Evolutionary conservation across 225 moss, liverwort and hornwort genomes (phyloP), one percentile per base, ranked within the genome.

Genomic region (Takakia lepidozioides): DNA sequence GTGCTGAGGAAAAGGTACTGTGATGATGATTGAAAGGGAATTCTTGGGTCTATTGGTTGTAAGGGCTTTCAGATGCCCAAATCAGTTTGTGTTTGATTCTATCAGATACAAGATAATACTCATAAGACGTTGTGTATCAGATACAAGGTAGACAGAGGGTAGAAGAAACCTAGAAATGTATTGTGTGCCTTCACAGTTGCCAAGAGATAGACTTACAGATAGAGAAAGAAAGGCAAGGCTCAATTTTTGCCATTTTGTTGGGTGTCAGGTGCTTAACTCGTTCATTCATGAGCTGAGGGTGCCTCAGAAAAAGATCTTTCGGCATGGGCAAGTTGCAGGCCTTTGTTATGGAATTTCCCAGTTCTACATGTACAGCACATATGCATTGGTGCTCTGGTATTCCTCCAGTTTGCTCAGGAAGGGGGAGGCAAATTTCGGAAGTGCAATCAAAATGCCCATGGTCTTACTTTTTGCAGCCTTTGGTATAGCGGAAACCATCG

Each of bases 351-450:
- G 72, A 27, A 29, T 65, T 19, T 70, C 75, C 25, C 75, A 75
- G 49, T 75, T 75, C 65, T 75, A 56, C 57, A 70, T 75, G 75
- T 75, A 75, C 37, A 70, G 75, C 32, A 69, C 75, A 2, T 75
- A 75, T 27, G 70, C 65, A 41, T 61, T 75, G 46, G 61, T 65
- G 3, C 49, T 75, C n/a, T 75, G 75, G 75, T 75, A 75, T 41
- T 60, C 75, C 15, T 75, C 75, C 29, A 58, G 39, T 18, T 38
- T 75, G 16, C 69, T 75, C 1, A 61, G 51, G 48, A 63, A 57
- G 46, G 53, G 65, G 19, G 65, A 75, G 28, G 70, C 75, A 34
- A 60, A 64, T 1, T 75, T 75, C 32, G 75, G 47, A 15, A 42
- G 57, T 25, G 59, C 70, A 3, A 69, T 75, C 61, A 75, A 75